Evolutionary conservation across 2,329 filamentous ascomycete genomes (phyloP).

Genomic region (Penicillium sp.): DNA sequence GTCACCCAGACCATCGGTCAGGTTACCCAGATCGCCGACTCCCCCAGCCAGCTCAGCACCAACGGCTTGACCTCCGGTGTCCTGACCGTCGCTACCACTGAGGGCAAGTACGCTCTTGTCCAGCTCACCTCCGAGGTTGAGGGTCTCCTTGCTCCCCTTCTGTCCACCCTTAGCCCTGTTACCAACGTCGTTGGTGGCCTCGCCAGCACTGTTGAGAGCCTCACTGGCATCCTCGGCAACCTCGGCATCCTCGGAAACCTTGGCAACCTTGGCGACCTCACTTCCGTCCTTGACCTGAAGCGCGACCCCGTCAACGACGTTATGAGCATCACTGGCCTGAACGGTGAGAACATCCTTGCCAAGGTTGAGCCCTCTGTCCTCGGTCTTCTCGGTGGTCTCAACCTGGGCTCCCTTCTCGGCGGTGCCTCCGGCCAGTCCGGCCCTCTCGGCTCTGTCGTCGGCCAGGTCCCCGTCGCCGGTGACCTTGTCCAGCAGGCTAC

Average conservation of each 20-base stretch:
- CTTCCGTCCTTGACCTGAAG: background rate
- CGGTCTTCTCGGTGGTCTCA: constrained; percentile 10
- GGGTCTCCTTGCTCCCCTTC: constrained; percentile 13
- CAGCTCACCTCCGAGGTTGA: constrained; percentile 15
- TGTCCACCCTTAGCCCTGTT: constrained; percentile 3
- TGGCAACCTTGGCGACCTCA: background rate
- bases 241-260: background rate
- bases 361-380: constrained; percentile 11
- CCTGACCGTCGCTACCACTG: constrained; percentile 24
- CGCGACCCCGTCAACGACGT: constrained; percentile 9
- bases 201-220: constrained; percentile 13
- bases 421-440: background rate
- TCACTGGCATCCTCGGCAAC: background rate
- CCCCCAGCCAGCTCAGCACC: constrained; percentile 17
- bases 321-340: constrained; percentile 13
- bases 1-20: constrained; percentile 15
- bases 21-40: constrained; percentile 16
- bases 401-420: constrained; percentile 10
- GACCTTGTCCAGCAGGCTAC: constrained; percentile 10
- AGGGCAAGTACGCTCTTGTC: constrained; percentile 14
- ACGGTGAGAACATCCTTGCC: constrained; percentile 12
- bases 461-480: constrained; percentile 7
- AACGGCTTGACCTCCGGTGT: constrained; percentile 16
- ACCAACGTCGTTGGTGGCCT: constrained; percentile 14
- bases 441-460: constrained; percentile 17